Conservation (phyloP, 1,284 basidiomycete genomes). For the Phellopilus nigrolimitatus region DNA sequence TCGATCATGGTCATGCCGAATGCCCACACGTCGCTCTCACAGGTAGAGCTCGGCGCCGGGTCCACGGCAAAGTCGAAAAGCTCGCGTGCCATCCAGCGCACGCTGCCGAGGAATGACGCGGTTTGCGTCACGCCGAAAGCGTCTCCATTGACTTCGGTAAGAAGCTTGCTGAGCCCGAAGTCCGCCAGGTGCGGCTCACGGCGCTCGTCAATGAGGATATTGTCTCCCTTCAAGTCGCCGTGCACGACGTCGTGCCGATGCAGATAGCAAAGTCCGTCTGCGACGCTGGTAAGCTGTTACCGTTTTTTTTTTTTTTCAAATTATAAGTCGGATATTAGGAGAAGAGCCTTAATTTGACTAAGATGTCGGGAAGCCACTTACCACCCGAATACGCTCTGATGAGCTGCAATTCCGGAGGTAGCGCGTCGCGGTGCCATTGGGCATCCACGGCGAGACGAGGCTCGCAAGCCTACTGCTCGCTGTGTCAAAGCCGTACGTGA, state of each 20-base stretch:
- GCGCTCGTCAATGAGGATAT: conserved; percentile 16
- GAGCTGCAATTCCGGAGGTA: conserved; percentile 7
- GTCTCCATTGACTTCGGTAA: conserved; percentile 4
- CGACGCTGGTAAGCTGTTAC: conserved; percentile 17
- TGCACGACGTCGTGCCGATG: conserved; percentile 20
- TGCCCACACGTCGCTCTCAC: conserved; percentile 19
- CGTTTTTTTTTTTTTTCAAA: neutral
- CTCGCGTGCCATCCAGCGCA: conserved; percentile 18
- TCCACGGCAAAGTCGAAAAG: conserved; percentile 9
- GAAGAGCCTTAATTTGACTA: too few relatives aligned
- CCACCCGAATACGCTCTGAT: conserved; percentile 15
- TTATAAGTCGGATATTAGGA: too few relatives aligned
- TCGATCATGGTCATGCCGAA: conserved; percentile 20
- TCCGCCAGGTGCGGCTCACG: conserved; percentile 18
- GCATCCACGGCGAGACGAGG: conserved; percentile 21
- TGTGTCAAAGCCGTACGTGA: conserved; percentile 16
- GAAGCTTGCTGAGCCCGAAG: conserved; percentile 16
- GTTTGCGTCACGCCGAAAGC: conserved; percentile 6
- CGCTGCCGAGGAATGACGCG: conserved; percentile 5
- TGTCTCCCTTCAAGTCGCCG: conserved; percentile 18
- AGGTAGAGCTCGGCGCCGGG: too few relatives aligned
- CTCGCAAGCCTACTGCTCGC: conserved; percentile 9
- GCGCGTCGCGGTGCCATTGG: conserved; percentile 8
- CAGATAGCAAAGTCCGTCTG: conserved; percentile 18
- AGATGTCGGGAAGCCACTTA: too few relatives aligned